These are phyloP conservation scores for Chrysophaeum taylorii DNA, from an alignment of 352 stramenopile species.

Conservation along the genomic window DNA sequence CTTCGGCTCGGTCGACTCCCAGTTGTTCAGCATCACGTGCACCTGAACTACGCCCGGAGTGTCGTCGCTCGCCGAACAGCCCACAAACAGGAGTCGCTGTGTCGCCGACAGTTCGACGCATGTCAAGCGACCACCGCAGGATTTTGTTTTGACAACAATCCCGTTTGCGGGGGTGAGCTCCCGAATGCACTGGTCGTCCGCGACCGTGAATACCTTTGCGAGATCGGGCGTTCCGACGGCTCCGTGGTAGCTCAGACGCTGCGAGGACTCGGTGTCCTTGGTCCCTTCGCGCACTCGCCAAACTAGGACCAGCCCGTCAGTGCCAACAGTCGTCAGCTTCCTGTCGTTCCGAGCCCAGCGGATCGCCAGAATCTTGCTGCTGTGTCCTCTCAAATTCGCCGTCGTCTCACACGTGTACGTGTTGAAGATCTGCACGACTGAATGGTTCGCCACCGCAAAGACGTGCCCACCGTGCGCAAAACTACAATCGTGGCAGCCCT, in stretches of 20 bases:
- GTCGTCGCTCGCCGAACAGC: neutral
- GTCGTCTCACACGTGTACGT: conserved; percentile 69
- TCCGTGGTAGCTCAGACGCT: conserved; percentile 6
- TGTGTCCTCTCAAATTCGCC: conserved; percentile 69
- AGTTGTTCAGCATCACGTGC: conserved; percentile 7
- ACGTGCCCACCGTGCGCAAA: conserved; percentile 79
- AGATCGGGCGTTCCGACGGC: conserved; percentile 16
- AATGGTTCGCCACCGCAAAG: conserved; percentile 75
- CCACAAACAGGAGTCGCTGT: conserved; percentile 20
- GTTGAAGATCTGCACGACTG: conserved; percentile 71
- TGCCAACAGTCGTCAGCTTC: conserved; percentile 60
- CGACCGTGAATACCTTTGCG: conserved; percentile 9
- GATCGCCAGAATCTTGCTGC: conserved; percentile 71
- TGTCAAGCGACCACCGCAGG: conserved; percentile 7
- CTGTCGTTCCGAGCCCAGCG: conserved; percentile 73
- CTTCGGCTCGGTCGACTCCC: conserved; percentile 5
- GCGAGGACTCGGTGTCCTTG: conserved; percentile 64
- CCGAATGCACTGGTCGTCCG: conserved; percentile 19
- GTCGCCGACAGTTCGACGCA: conserved; percentile 9
- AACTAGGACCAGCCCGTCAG: conserved; percentile 70
- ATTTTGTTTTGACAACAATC: neutral
- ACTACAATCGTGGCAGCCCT: conserved; percentile 64
- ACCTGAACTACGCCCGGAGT: conserved; percentile 14
- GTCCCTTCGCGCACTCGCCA: conserved; percentile 71
- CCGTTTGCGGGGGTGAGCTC: conserved; percentile 18